phyloP scores from a whole-genome alignment of 176 grass and related monocot genomes.

The Bromus sterilis region DNA sequence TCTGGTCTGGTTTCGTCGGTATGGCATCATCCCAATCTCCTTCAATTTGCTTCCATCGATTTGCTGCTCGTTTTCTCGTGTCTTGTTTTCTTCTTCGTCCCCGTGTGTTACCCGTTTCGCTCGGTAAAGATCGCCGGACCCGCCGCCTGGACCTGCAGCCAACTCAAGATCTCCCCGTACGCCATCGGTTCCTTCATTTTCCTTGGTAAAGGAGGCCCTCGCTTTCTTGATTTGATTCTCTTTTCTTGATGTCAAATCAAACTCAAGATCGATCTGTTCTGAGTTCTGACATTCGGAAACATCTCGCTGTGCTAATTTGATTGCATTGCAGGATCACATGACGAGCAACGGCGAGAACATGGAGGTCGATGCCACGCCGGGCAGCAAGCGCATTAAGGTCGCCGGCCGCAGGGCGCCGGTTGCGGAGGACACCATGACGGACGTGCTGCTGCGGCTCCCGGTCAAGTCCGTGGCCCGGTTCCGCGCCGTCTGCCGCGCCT shows the following conservation, averaged over 20 bases:
- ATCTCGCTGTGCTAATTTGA: neutral
- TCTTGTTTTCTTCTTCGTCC: too few relatives aligned
- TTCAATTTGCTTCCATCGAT: too few relatives aligned
- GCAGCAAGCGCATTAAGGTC: neutral
- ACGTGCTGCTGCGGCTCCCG: neutral
- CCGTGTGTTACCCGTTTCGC: too few relatives aligned
- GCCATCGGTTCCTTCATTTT: too few relatives aligned
- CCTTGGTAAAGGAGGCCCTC: neutral
- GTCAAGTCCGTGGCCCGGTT: slow-evolving; percentile 12
- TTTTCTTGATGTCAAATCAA: neutral
- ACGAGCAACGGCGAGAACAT: neutral
- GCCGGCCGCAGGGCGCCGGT: neutral
- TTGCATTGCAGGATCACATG: neutral
- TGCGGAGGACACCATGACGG: neutral
- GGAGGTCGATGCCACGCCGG: neutral
- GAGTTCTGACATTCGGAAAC: neutral
- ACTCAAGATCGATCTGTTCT: neutral
- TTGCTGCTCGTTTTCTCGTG: too few relatives aligned
- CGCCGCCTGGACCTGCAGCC: too few relatives aligned
- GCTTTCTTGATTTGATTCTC: neutral
- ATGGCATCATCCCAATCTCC: too few relatives aligned
- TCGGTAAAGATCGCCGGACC: too few relatives aligned
- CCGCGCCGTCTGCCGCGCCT: neutral
- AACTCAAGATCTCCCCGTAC: too few relatives aligned
- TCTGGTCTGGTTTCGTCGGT: too few relatives aligned